phyloP scores from a whole-genome alignment of 805 yeast genomes.

The Candida nanaspora region DNA sequence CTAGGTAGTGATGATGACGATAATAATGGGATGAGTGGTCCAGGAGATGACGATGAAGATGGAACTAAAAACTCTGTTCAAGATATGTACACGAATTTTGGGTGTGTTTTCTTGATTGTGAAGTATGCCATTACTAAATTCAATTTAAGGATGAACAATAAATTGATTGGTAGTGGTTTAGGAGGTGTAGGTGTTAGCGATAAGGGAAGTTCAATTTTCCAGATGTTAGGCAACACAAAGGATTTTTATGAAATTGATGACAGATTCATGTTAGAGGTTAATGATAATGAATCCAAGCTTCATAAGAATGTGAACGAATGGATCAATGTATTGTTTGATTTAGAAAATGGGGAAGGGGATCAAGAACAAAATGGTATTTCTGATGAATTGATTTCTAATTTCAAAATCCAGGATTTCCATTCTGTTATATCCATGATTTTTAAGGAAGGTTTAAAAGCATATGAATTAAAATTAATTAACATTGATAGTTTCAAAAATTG shows the following conservation, averaged over 20 bases:
- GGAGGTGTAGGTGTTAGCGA: no score
- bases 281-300: conserved; percentile 17
- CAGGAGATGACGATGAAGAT: not conserved
- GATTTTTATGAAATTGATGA: conserved; percentile 1
- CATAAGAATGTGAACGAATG: conserved; percentile 49
- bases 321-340: conserved; percentile 75
- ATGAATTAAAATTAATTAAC: conserved; percentile 47
- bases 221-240: not conserved
- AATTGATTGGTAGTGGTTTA: no score
- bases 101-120: conserved; percentile 47
- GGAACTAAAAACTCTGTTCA: conserved; percentile 55
- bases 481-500: conserved; percentile 64
- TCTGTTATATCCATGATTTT: conserved; percentile 66
- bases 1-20: conserved; percentile 35
- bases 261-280: conserved; percentile 6
- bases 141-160: conserved; percentile 7
- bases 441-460: conserved; percentile 62
- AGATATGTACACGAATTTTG: conserved; percentile 63
- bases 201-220: not conserved
- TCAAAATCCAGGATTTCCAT: conserved; percentile 61
- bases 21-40: no score
- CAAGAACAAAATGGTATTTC: conserved; percentile 48
- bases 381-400: conserved; percentile 67
- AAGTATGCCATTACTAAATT: conserved; percentile 11
- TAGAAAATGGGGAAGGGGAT: conserved; percentile 7